Conservation (phyloP, 1,284 basidiomycete genomes). For the Retiboletus flavoniger region DNA sequence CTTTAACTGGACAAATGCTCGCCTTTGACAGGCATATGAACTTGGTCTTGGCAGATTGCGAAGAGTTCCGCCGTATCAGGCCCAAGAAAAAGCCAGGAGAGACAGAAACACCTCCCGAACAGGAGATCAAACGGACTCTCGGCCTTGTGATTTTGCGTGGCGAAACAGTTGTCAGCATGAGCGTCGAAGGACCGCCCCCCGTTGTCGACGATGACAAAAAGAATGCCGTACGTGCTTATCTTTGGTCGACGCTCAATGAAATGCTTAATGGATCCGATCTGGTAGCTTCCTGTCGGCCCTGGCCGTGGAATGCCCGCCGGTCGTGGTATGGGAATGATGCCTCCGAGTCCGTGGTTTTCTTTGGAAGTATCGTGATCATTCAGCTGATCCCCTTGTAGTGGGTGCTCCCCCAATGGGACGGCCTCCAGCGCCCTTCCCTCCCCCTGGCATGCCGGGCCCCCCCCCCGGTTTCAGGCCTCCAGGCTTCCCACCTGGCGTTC, state of each 20-base stretch:
- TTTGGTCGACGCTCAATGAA: conserved; percentile 11
- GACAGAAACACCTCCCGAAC: conserved; percentile 71
- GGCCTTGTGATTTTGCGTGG: conserved; percentile 96
- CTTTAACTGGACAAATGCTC: conserved; percentile 96
- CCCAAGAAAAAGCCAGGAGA: conserved; percentile 83
- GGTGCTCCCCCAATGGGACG: conserved; percentile 72
- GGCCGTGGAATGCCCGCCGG: conserved; percentile 95
- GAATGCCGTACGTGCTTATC: conserved; percentile 51
- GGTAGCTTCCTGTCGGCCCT: conserved; percentile 82
- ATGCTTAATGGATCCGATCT: conserved; percentile 17
- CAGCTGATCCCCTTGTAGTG: conserved; percentile 40
- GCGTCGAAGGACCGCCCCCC: conserved; percentile 95
- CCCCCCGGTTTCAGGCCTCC: conserved; percentile 84
- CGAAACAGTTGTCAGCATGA: conserved; percentile 94
- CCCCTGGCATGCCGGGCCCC: conserved; percentile 80
- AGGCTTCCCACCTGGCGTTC: conserved; percentile 77
- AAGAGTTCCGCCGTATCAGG: conserved; percentile 89
- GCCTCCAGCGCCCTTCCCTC: conserved; percentile 82
- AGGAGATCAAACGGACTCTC: conserved; percentile 95
- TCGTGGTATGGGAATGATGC: conserved; percentile 95
- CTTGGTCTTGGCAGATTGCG: conserved; percentile 95
- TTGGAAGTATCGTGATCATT: conserved; percentile 13
- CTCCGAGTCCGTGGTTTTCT: conserved; percentile 65
- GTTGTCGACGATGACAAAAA: conserved; percentile 88
- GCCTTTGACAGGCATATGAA: conserved; percentile 99